Evolutionary conservation across 2,329 filamentous ascomycete genomes (phyloP).

Genomic region (Trichoderma asperellum): DNA sequence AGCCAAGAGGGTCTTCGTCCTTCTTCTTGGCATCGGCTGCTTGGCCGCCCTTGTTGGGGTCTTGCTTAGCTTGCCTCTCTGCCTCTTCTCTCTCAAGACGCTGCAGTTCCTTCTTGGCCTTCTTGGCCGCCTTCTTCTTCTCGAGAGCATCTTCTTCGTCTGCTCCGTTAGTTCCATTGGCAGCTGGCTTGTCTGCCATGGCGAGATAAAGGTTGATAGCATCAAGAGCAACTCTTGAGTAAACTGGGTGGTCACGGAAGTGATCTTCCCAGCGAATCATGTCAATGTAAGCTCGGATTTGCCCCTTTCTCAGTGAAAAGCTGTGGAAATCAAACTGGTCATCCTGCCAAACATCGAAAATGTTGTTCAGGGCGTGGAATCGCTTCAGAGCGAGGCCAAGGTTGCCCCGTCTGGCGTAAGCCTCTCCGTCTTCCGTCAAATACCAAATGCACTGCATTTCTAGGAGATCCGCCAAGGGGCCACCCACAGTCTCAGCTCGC

Average conservation of each 20-base stretch:
- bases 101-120: constrained; percentile 76
- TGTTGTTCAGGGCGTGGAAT: constrained; percentile 83
- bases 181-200: constrained; percentile 74
- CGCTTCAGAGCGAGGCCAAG: constrained; percentile 87
- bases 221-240: constrained; percentile 77
- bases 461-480: constrained; percentile 85
- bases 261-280: constrained; percentile 97
- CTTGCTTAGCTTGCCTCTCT: constrained; percentile 76
- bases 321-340: constrained; percentile 99
- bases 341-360: constrained; percentile 97
- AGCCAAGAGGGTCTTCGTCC: constrained; percentile 84
- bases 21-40: constrained; percentile 77
- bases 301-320: constrained; percentile 95
- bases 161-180: constrained; percentile 64
- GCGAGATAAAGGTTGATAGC: constrained; percentile 80
- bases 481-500: constrained; percentile 83
- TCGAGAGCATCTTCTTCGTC: constrained; percentile 65
- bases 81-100: constrained; percentile 74
- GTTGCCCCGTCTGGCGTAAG: constrained; percentile 81
- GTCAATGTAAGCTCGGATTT: constrained; percentile 91
- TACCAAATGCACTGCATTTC: constrained; percentile 99
- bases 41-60: constrained; percentile 76
- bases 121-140: constrained; percentile 86
- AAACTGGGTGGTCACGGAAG: constrained; percentile 91
- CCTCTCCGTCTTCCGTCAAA: constrained; percentile 90